A percentile compares a stretch with the other conserved stretches of the same genome.
Conservation (phyloP, 495 filamentous ascomycete genomes). For the Glarea lozoyensis region DNA sequence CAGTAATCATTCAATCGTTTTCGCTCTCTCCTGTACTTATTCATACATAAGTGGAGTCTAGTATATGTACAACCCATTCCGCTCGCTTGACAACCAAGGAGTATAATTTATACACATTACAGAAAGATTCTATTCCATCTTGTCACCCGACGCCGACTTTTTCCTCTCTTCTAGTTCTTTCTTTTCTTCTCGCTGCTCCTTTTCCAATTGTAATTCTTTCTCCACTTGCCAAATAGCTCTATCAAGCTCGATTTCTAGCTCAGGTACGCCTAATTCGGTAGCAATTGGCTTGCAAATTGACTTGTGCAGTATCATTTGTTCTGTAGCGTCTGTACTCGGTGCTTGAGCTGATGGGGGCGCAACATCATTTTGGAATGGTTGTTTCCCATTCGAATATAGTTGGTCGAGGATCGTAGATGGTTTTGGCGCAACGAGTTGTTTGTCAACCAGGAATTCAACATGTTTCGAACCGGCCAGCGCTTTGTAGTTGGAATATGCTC, state of each 20-base stretch:
- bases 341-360: constrained; percentile 6
- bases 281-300: constrained; percentile 57
- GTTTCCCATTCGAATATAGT: constrained; percentile 49
- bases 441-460: constrained; percentile 67
- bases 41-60: no score
- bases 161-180: constrained; percentile 10
- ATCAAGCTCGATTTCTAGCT: constrained; percentile 81
- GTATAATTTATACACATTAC: constrained; percentile 3
- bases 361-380: constrained; percentile 8
- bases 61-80: no score
- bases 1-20: no score
- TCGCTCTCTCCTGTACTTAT: no score
- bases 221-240: constrained; percentile 83
- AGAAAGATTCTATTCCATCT: constrained; percentile 4
- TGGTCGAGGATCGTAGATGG: constrained; percentile 60
- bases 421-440: constrained; percentile 52
- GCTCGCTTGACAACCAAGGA: neutral
- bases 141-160: constrained; percentile 3
- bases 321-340: constrained; percentile 15
- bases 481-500: constrained; percentile 60
- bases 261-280: constrained; percentile 64
- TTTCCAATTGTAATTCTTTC: constrained; percentile 46
- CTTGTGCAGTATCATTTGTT: constrained; percentile 51
- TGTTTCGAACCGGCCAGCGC: constrained; percentile 81
- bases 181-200: constrained; percentile 24